Evolutionary conservation across 1,139 yeast species (phyloP).

Genomic region (Debaryomyces sp.): DNA sequence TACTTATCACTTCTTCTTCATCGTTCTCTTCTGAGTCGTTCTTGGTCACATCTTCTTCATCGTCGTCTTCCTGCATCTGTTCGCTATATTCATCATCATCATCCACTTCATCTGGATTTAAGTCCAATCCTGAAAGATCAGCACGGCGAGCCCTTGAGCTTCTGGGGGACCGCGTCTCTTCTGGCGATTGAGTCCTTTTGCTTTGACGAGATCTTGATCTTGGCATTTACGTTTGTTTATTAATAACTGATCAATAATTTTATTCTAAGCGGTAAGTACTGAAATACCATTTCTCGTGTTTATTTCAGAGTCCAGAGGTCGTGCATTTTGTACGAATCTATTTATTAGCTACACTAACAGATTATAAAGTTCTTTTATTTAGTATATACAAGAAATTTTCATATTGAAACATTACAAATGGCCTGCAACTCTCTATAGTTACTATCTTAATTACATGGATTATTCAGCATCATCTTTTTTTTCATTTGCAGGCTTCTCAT

Average conservation of each 20-base stretch:
- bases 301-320: background rate
- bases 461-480: slow-evolving; percentile 24
- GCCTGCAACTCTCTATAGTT: slow-evolving; percentile 1
- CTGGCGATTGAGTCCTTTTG: slow-evolving; percentile 14
- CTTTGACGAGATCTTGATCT: slow-evolving; percentile 12
- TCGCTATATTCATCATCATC: slow-evolving; percentile 29
- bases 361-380: slow-evolving; percentile 1
- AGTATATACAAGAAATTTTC: slow-evolving; percentile 5
- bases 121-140: slow-evolving; percentile 32
- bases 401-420: background rate
- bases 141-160: slow-evolving; percentile 21
- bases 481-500: slow-evolving; percentile 24
- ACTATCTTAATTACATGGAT: slow-evolving; percentile 2
- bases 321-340: background rate
- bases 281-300: background rate
- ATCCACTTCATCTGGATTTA: slow-evolving; percentile 27
- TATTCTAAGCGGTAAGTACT: background rate
- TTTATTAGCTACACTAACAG: background rate
- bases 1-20: slow-evolving; percentile 9
- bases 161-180: slow-evolving; percentile 19
- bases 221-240: slow-evolving; percentile 2
- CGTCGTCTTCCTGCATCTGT: slow-evolving; percentile 20
- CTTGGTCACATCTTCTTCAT: slow-evolving; percentile 17
- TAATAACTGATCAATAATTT: background rate
- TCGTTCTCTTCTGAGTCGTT: slow-evolving; percentile 16